phyloP scores from a whole-genome alignment of 805 yeast genomes.

The Cyberlindnera sargentensis region DNA sequence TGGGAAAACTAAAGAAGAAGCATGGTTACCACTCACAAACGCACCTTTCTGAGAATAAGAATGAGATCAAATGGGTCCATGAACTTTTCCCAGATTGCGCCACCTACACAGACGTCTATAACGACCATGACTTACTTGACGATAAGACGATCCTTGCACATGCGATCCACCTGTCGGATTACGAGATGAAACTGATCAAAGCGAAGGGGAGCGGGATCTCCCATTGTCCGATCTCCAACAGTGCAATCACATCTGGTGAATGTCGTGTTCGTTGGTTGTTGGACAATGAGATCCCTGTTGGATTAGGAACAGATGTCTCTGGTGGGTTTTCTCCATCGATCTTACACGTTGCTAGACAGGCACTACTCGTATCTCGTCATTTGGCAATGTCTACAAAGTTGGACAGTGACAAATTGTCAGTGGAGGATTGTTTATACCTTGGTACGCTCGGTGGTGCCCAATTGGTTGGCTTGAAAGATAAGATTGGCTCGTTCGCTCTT shows the following conservation, averaged over 20 bases:
- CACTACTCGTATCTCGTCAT: slow-evolving; percentile 65
- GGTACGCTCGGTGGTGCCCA: slow-evolving; percentile 90
- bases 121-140: slow-evolving; percentile 51
- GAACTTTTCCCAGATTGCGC: slow-evolving; percentile 64
- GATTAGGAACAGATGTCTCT: slow-evolving; percentile 75
- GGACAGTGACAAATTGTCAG: slow-evolving; percentile 44
- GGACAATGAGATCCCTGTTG: slow-evolving; percentile 61
- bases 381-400: slow-evolving; percentile 48
- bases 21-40: slow-evolving; percentile 71
- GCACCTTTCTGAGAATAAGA: slow-evolving; percentile 76
- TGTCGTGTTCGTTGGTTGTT: slow-evolving; percentile 71
- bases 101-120: slow-evolving; percentile 73
- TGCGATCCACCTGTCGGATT: slow-evolving; percentile 66
- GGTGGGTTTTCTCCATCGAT: slow-evolving; percentile 71
- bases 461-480: slow-evolving; percentile 50
- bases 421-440: slow-evolving; percentile 67
- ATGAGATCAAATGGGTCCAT: slow-evolving; percentile 69
- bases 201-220: slow-evolving; percentile 61
- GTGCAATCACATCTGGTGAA: slow-evolving; percentile 85
- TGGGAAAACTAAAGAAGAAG: slow-evolving; percentile 51
- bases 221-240: slow-evolving; percentile 91
- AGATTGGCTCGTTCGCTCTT: slow-evolving; percentile 61
- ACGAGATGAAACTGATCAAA: slow-evolving; percentile 55
- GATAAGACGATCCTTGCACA: slow-evolving; percentile 79
- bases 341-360: slow-evolving; percentile 59